Evolutionary conservation across 192 early-diverging fungal genomes (phyloP).

Genomic region (Coemansia sp.): DNA sequence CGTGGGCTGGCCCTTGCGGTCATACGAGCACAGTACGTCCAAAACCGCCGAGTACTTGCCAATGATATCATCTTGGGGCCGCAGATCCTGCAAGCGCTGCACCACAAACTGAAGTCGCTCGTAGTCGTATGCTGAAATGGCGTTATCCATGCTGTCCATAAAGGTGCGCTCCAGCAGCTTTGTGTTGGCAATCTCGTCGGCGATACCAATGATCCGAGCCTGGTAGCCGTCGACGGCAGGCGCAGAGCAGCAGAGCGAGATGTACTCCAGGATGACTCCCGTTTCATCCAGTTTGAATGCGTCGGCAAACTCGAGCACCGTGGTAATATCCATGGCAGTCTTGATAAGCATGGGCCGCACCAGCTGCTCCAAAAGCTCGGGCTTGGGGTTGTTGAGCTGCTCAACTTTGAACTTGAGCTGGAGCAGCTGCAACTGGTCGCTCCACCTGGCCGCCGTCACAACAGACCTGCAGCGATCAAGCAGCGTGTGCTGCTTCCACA

Average conservation of each 20-base stretch:
- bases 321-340: constrained; percentile 59
- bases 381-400: constrained; percentile 48
- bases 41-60: constrained; percentile 50
- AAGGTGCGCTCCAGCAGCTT: constrained; percentile 54
- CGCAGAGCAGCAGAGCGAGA: constrained; percentile 37
- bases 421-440: constrained; percentile 61
- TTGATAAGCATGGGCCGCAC: constrained; percentile 60
- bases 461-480: constrained; percentile 59
- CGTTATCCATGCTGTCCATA: constrained; percentile 44
- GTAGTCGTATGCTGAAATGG: constrained; percentile 65
- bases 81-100: constrained; percentile 52
- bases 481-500: constrained; percentile 67
- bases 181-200: constrained; percentile 58
- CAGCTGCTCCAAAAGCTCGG: constrained; percentile 55
- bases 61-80: constrained; percentile 47
- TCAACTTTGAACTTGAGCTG: constrained; percentile 61
- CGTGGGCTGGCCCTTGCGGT: constrained; percentile 42
- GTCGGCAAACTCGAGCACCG: constrained; percentile 64
- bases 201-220: constrained; percentile 52
- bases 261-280: constrained; percentile 48
- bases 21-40: constrained; percentile 58
- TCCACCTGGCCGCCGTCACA: constrained; percentile 65
- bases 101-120: constrained; percentile 62
- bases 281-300: constrained; percentile 56
- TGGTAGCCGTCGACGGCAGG: constrained; percentile 44